Evolutionary conservation across 768 basidiomycete genomes (phyloP), one percentile per base, ranked within the genome.

Genomic region (Dentipellis sp.): DNA sequence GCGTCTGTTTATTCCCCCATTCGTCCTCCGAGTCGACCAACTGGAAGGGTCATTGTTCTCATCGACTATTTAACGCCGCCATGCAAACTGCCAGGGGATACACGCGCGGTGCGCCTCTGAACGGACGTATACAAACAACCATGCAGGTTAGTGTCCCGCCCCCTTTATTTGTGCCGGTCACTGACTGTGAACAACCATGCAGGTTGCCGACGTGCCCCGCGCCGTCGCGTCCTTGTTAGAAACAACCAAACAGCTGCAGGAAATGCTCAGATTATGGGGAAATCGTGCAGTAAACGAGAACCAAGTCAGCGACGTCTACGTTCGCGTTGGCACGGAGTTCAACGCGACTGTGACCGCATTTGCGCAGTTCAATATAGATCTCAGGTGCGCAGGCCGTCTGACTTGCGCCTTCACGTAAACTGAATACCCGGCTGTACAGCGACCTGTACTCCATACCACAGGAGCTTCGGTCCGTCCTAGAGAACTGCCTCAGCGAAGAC

Each of bases 291-390:
- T 82, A 1, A 70, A 77, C 1, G 86, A 91, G 53, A 72, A 70
- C 12, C 75, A 91, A 65, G 91, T 98, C 64, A 91, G 88, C 75
- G 84, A 95, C 68, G 80, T 89, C 53, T 98, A 93, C 68, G 89
- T 98, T 54, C 79, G 83, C 62, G 80, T 97, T 14, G 93, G 92
- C 46, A 87, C 88, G 65, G 87, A 94, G 62, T 94, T 97, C 74
- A 93, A 94, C 68, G 71, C 77, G 2, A 85, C 85, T 42, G 79
- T 91, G 19, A 75, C 71, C 39, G 89, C 92, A 0, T 97, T 98
- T 65, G 77, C 80, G 10, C 72, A 75, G 36, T 80, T 86, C 62
- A 76, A 80, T 40, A 90, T 98, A 59, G 79, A 85, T 58, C 81
- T 94, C 63, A 84, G 77, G 94, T 92, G 60, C 66, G 82, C 72